Evolutionary conservation across 345 rosid genomes (phyloP), one percentile per base, ranked within the genome.

Genomic region (Boechera divaricarpa): DNA sequence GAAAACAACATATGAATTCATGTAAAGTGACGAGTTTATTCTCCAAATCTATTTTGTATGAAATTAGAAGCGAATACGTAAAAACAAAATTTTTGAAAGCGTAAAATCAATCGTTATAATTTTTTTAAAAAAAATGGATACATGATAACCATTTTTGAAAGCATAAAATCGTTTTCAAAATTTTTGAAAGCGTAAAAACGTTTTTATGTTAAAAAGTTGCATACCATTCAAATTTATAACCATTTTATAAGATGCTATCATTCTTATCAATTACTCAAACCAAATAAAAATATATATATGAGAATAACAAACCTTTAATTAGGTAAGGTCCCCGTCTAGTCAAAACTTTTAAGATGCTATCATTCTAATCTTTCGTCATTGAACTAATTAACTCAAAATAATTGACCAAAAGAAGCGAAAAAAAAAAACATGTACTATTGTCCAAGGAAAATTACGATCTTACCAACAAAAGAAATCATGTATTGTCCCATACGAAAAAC

Each of bases 401-500:
- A 26, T 56, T 41, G 29, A 69, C 64, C 55, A 42, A 29, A 31
- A 68, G 18, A n/a, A 16, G n/a, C 24, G 24, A 21, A 21, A 21
- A 21, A 21, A 21, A 21, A 21, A 21, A 21, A 21, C 24, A 21
- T 21, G 24, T 21, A 21, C 24, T 21, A 21, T 21, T 21, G 24
- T 21, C 24, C 24, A 21, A 21, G 24, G 24, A 1, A 59, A 33
- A 16, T 12, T 5, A 44, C n/a, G 10, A 42, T 0, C 6, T 59
- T 7, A 47, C 6, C 4, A 59, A 61, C 62, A 31, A 72, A 51
- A 72, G 29, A 75, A 68, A 35, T 36, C 0, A 67, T 5, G 61
- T 29, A 38, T 13, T 69, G 63, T 74, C 51, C 41, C 60, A 58
- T 33, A 75, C 73, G 68, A 28, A 28, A 28, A 28, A 28, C 1